Evolutionary conservation across 345 rosid genomes (phyloP), one percentile per base, ranked within the genome.

Genomic region (Durio zibethinus): DNA sequence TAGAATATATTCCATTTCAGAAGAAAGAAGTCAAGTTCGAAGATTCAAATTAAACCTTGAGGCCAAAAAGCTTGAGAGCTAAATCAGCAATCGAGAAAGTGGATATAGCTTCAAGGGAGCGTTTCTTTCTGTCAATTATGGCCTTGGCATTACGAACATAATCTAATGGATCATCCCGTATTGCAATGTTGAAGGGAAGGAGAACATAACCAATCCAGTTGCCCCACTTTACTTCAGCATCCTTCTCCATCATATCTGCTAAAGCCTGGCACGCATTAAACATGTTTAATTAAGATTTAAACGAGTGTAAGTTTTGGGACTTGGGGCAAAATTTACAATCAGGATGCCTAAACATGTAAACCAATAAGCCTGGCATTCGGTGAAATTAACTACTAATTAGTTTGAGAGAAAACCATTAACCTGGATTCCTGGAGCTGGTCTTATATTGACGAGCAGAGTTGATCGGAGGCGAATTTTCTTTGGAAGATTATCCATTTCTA

Each of bases 371-470:
- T 42, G 11, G 16, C 7, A 7, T 40, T 25, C 47, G 31, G 50
- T 21, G 7, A 21, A 7, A 52, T 62, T 33, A 62, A 62, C 38
- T 15, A 9, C 38, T 21, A 10, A 60, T 60, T 29, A 60, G 31
- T 63, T 18, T 63, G 45, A 35, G 15, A 18, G 14, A 33, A 9
- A 65, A 10, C 18, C 4, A 36, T 5, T 38, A 36, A 89, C 93
- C 88, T 88, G 92, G 70, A 90, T 88, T 25, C 93, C 90, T 38
- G 80, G 74, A 53, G 76, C 29, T 76, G 92, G 92, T 79, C 97
- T 87, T 63, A 89, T 38, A 78, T 92, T 92, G 43, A 85, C 73
- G 50, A 89, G 85, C 76, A 90, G 69, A 35, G 88, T 82, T 63
- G 91, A 83, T 65, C 88, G 85, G 25, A 90, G 79, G 70, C 89